Evolutionary conservation across 2,329 filamentous ascomycete species (phyloP).

Genomic region (Verticillium isaacii): DNA sequence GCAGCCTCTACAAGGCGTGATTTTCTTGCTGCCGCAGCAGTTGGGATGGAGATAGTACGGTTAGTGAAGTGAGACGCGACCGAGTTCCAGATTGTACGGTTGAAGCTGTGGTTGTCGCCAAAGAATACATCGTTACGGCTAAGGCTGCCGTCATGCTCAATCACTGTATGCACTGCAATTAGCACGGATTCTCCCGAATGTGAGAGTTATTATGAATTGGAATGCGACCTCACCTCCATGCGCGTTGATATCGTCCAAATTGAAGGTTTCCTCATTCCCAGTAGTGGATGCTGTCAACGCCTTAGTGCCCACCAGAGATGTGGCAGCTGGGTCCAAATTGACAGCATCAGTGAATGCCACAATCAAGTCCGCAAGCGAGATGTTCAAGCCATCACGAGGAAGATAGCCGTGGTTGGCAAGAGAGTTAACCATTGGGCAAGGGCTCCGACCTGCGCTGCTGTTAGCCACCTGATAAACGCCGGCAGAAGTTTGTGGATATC

Average conservation of each 20-base stretch:
- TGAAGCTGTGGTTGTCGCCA: constrained; percentile 25
- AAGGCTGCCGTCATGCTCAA: constrained; percentile 28
- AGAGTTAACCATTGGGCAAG: constrained; percentile 19
- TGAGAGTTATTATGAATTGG: no score
- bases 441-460: constrained; percentile 10
- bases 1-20: constrained; percentile 18
- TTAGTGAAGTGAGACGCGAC: constrained; percentile 15
- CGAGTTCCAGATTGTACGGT: constrained; percentile 18
- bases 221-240: constrained; percentile 13
- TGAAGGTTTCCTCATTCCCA: constrained; percentile 19
- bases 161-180: constrained; percentile 15
- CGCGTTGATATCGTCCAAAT: constrained; percentile 21
- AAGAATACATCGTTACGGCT: constrained; percentile 22
- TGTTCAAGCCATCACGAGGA: constrained; percentile 10
- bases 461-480: background rate
- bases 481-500: background rate
- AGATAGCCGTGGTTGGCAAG: constrained; percentile 19
- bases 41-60: constrained; percentile 19
- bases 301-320: constrained; percentile 9
- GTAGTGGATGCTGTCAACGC: constrained; percentile 19
- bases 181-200: background rate
- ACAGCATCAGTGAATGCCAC: constrained; percentile 12
- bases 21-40: constrained; percentile 20
- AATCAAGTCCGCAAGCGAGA: constrained; percentile 11
- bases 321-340: constrained; percentile 13